phyloP scores from a whole-genome alignment of 1,284 basidiomycete species.

The Ustanciosporium gigantosporum region DNA sequence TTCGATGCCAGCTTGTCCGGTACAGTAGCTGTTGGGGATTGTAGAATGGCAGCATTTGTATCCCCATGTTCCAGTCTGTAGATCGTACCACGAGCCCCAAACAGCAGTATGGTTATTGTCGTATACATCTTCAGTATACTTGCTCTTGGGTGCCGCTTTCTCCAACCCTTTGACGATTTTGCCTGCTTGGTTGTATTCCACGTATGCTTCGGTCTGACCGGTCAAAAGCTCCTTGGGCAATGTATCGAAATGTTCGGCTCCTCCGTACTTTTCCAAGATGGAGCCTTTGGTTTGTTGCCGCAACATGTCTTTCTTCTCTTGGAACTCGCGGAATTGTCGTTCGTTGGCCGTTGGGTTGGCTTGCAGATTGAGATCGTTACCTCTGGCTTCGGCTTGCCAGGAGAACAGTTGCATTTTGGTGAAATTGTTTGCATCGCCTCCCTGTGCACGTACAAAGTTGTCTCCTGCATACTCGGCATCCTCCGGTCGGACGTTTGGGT shows the following conservation, averaged over 20 bases:
- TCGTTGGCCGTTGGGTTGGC: conserved; percentile 93
- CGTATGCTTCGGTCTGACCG: conserved; percentile 95
- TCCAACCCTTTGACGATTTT: conserved; percentile 90
- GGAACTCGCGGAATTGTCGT: conserved; percentile 85
- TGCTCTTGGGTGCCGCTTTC: conserved; percentile 78
- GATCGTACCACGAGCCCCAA: conserved; percentile 95
- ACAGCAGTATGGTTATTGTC: conserved; percentile 90
- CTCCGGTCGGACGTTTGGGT: conserved; percentile 75
- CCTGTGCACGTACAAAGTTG: conserved; percentile 87
- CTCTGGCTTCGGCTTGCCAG: conserved; percentile 90
- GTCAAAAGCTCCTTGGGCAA: conserved; percentile 84
- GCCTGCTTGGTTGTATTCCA: conserved; percentile 92
- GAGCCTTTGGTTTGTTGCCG: conserved; percentile 78
- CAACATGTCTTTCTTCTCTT: conserved; percentile 85
- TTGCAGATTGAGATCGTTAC: conserved; percentile 92
- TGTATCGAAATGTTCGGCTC: conserved; percentile 85
- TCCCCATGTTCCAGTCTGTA: conserved; percentile 77
- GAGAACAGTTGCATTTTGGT: conserved; percentile 93
- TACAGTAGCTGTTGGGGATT: conserved; percentile 87
- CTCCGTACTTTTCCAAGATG: conserved; percentile 75
- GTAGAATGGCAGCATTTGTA: conserved; percentile 90
- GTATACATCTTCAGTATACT: conserved; percentile 75
- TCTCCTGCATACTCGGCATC: conserved; percentile 93
- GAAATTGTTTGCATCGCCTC: conserved; percentile 80
- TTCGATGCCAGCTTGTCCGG: conserved; percentile 82